phyloP scores from a whole-genome alignment of 2,329 filamentous ascomycete genomes.

The Scedosporium apiospermum region DNA sequence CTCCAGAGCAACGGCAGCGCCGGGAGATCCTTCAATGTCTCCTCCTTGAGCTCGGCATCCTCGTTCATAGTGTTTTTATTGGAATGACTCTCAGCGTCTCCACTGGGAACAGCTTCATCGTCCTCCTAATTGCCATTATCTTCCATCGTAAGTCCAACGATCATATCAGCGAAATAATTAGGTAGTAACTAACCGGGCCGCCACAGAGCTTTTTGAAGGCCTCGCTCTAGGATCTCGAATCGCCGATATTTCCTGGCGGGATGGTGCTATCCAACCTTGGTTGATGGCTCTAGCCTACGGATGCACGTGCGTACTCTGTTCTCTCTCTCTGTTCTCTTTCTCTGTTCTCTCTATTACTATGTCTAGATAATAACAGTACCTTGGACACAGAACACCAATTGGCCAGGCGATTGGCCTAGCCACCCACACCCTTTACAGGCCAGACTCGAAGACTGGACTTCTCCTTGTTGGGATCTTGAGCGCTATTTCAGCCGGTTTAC shows the following conservation, averaged over 20 bases:
- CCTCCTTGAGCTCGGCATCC: conserved; percentile 60
- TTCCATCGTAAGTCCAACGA: conserved; percentile 51
- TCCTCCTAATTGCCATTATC: conserved; percentile 69
- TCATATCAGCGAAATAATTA: not conserved
- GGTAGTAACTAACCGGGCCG: not conserved
- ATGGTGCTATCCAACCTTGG: conserved; percentile 38
- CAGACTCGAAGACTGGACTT: conserved; percentile 53
- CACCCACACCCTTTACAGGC: conserved; percentile 60
- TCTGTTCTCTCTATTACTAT: conserved; percentile 16
- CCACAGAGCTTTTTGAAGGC: conserved; percentile 37
- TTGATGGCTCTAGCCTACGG: conserved; percentile 50
- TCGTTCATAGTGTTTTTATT: conserved; percentile 74
- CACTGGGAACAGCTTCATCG: conserved; percentile 64
- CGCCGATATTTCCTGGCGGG: conserved; percentile 38
- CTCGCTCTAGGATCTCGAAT: conserved; percentile 57
- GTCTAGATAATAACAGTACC: conserved; percentile 9
- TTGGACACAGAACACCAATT: conserved; percentile 47
- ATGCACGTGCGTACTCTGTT: conserved; percentile 37
- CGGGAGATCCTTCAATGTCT: conserved; percentile 67
- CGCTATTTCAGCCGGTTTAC: conserved; percentile 60
- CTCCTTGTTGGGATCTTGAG: conserved; percentile 68
- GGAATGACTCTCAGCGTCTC: conserved; percentile 76
- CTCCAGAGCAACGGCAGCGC: conserved; percentile 46
- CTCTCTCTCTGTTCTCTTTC: too few relatives aligned
- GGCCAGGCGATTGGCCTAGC: conserved; percentile 64